phyloP scores from a whole-genome alignment of 164 flowering plant species.

The Dillenia turbinata region DNA sequence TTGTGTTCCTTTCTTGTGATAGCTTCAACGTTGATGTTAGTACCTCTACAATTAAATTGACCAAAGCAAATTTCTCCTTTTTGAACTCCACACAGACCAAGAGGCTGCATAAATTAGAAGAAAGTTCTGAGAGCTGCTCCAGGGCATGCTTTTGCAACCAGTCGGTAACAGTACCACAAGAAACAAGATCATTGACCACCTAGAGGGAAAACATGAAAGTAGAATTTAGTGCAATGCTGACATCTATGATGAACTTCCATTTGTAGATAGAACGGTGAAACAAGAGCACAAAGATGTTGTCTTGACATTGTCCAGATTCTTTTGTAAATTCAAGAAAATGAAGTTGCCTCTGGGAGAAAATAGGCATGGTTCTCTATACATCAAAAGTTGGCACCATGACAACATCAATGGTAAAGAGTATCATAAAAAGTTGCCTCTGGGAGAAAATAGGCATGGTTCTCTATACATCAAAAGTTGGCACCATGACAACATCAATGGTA shows the following conservation, averaged over 20 bases:
- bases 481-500: too few species aligned
- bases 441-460: too few species aligned
- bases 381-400: too few species aligned
- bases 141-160: conserved; percentile 66
- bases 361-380: too few species aligned
- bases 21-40: conserved; percentile 50
- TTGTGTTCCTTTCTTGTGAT: conserved; percentile 56
- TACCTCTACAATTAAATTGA: conserved; percentile 33
- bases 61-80: conserved; percentile 27
- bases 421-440: too few species aligned
- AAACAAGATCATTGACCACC: conserved; percentile 51
- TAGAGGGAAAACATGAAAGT: conserved; percentile 21
- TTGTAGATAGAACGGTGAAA: background rate
- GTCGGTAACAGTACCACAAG: conserved; percentile 38
- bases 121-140: conserved; percentile 76
- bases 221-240: conserved; percentile 9
- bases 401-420: too few species aligned
- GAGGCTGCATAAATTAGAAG: conserved; percentile 44
- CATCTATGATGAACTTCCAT: background rate
- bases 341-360: too few species aligned
- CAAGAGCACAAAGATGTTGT: too few species aligned
- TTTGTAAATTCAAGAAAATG: too few species aligned
- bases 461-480: too few species aligned
- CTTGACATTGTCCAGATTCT: too few species aligned
- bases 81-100: conserved; percentile 25